Percentiles rank a stretch among this genome's conserved stretches.
phyloP scores from a whole-genome alignment of 78 protist genomes.

The Isochrysis galbana region DNA sequence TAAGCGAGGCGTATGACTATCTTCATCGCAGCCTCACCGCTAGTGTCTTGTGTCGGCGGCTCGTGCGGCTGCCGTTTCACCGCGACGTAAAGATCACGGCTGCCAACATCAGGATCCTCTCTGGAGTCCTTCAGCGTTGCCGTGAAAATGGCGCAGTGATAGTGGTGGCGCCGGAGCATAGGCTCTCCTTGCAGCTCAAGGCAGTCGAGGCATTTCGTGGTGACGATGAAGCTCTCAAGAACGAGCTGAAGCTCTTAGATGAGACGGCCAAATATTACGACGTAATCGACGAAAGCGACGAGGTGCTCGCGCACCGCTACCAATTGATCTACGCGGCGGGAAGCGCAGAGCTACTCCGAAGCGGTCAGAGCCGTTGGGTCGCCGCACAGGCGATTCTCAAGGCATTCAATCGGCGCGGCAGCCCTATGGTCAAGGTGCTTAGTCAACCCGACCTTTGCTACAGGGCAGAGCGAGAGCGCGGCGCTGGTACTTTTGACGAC shows the following conservation, averaged over 20 bases:
- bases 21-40: conserved; percentile 39
- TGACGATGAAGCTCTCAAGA: too few species aligned
- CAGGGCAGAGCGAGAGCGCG: too few species aligned
- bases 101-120: neutral
- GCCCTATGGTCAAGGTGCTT: neutral
- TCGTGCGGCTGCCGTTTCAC: conserved; percentile 2
- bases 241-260: neutral
- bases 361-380: neutral
- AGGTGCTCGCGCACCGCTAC: neutral
- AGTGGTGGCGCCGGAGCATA: conserved; percentile 24
- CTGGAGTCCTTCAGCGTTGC: neutral
- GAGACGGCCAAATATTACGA: neutral
- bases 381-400: neutral
- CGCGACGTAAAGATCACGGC: conserved; percentile 31
- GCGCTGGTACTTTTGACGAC: neutral
- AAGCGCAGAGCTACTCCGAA: neutral
- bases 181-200: conserved; percentile 38
- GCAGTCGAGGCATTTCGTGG: too few species aligned
- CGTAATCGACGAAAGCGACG: conserved; percentile 34
- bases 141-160: neutral
- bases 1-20: neutral
- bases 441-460: too few species aligned
- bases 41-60: neutral
- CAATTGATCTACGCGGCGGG: conserved; percentile 33
- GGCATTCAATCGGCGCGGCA: too few species aligned